These are phyloP conservation scores for Lasiosphaeria miniovina DNA, from an alignment of 495 filamentous ascomycete species.

Conservation along the genomic window DNA sequence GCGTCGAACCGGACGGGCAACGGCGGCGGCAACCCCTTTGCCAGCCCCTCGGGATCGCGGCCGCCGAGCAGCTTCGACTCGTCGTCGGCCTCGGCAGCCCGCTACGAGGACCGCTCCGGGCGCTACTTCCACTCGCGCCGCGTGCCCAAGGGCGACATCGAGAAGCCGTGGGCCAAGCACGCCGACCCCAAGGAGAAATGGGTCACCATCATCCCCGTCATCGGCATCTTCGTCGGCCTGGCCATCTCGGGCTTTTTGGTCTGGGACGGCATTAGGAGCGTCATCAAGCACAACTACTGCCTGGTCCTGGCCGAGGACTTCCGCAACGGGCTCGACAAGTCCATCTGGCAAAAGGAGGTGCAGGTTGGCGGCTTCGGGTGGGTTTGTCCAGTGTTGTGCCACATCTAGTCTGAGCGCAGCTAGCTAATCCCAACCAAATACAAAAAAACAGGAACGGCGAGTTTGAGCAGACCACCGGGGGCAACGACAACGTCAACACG, in stretches of 20 bases:
- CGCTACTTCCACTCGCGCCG: constrained; percentile 75
- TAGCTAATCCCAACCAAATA: neutral
- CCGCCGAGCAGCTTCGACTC: constrained; percentile 52
- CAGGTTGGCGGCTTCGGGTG: constrained; percentile 84
- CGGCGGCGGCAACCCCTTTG: constrained; percentile 50
- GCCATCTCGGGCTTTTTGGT: constrained; percentile 64
- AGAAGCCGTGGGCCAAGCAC: constrained; percentile 66
- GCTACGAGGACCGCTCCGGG: constrained; percentile 32
- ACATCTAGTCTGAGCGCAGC: constrained; percentile 1
- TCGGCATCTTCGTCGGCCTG: constrained; percentile 65
- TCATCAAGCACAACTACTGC: constrained; percentile 74
- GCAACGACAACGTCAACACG: constrained; percentile 69
- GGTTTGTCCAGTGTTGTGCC: constrained; percentile 21
- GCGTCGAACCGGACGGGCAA: constrained; percentile 28
- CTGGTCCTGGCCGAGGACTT: constrained; percentile 69
- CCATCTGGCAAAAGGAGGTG: constrained; percentile 73
- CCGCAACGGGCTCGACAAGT: constrained; percentile 53
- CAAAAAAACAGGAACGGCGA: constrained; percentile 64
- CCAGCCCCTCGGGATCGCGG: constrained; percentile 53
- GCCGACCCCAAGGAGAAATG: constrained; percentile 78
- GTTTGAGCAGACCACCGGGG: constrained; percentile 69
- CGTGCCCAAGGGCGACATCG: constrained; percentile 64
- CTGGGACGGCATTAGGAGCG: constrained; percentile 65
- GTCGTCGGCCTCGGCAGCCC: constrained; percentile 39
- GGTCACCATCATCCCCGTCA: constrained; percentile 73